Evolutionary conservation across 306 rosid species (phyloP), one percentile per base, ranked within the genome.

Genomic region (Prunus mira): DNA sequence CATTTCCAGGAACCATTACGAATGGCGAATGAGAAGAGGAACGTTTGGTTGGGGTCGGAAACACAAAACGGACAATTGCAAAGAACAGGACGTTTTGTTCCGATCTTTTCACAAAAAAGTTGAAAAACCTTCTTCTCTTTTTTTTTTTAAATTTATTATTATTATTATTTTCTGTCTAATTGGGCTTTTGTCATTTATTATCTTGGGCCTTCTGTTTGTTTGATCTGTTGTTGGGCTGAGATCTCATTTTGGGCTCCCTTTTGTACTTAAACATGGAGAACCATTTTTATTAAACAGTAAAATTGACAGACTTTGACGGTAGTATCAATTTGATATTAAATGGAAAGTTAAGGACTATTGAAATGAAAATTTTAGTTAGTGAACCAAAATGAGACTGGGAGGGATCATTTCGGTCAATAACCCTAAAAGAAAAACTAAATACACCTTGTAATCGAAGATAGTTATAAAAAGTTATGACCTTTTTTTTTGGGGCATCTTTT

Each of bases 371-470:
- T 32, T 32, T 32, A 32, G 6, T 32, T 32, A 0, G 7, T 32
- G 0, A 0, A 32, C 0, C 6, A 5, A 32, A 32, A 5, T 32
- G 1, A 32, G 6, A 32, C 1, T 32, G 0, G 7, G 0, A 32
- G 38, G 1, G 38, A 32, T 0, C 0, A 32, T 32, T 32, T 32
- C 6, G 6, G 6, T 32, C 6, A 32, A 1, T 32, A 32, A 32
- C 38, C 38, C 38, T 4, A 4, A 32, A 32, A 1, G 8, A 32
- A 32, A 32, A 5, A 32, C n/a, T 4, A 32, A 32, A 32, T 1
- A 32, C 38, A 55, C 12, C 14, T 55, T n/a, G 27, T 9, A n/a
- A 24, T 28, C 15, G 32, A 11, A 4, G 45, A 69, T 18, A 4
- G 11, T 56, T 41, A 43, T 32, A 4, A 32, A 32, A 11, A 22